Evolutionary conservation across 1,284 basidiomycete species (phyloP), one percentile per base, ranked within the genome.

Genomic region (Agroathelia rolfsii): DNA sequence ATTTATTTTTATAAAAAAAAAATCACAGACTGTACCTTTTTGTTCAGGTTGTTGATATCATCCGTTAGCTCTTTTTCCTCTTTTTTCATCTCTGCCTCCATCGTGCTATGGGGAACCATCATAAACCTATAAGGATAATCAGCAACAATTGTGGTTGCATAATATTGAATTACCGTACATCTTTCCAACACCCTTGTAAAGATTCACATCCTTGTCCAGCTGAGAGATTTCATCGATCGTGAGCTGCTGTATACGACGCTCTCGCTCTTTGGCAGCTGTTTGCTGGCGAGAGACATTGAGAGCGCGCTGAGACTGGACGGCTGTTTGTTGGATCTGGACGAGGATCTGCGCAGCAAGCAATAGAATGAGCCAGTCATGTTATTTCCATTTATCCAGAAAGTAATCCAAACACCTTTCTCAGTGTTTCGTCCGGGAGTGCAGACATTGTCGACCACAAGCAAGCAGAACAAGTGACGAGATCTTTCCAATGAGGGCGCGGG

Each of bases 161-260:
- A 28, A 22, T 20, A 24, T 17, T 11, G 31, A 24, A 20, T 34
- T 25, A n/a, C 13, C 76, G 43, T 42, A 90, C 89, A 90, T 90
- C 60, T 93, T 93, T 25, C 89, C 89, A 31, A 93, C 84, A 28
- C 88, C 88, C 47, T 83, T 86, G 61, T 89, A 93, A 47, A 92
- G 59, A 47, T 79, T 85, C 5, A 83, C 76, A 40, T 80, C 69
- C 14, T 70, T 66, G 41, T 73, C 63, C 30, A 86, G 66, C 14
- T 63, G 59, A 25, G 62, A 63, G 39, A 86, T 75, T 53, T 88
- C 84, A 44, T 77, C 72, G 37, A 81, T 80, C 1, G 88, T 92
- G 12, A 93, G 66, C 53, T 89, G 82, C n/a, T 92, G 59, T 32
- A 92, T 88, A 41, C 81, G 75, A 23, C 80, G 71, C 55, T 92